Conservation (phyloP, 2,329 filamentous ascomycete genomes). For the Hypocrella siamensis region DNA sequence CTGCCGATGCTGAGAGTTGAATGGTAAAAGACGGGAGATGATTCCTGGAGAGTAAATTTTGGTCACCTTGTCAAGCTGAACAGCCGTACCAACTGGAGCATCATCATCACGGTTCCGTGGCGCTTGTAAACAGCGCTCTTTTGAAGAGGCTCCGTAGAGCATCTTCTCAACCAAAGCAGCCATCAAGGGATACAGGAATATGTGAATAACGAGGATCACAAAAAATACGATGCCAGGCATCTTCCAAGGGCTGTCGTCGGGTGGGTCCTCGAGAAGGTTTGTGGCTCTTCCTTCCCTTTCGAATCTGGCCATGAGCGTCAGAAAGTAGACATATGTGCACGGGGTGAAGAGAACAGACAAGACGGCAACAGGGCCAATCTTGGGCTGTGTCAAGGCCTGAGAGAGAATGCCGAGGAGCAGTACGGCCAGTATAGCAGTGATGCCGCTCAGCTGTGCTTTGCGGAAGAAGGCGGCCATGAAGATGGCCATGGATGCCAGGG, state of each 20-base stretch:
- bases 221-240: conserved; percentile 63
- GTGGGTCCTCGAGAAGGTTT: conserved; percentile 42
- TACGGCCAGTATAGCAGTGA: conserved; percentile 56
- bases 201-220: conserved; percentile 64
- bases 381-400: conserved; percentile 52
- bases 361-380: conserved; percentile 48
- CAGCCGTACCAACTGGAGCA: conserved; percentile 30
- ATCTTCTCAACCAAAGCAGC: conserved; percentile 58
- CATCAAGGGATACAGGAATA: conserved; percentile 59
- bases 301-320: conserved; percentile 60
- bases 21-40: conserved; percentile 35
- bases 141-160: conserved; percentile 59
- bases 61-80: conserved; percentile 57
- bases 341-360: conserved; percentile 69
- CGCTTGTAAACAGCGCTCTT: conserved; percentile 37
- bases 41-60: conserved; percentile 61
- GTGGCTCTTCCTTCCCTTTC: conserved; percentile 46
- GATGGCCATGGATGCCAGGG: conserved; percentile 66
- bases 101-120: conserved; percentile 12
- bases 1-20: conserved; percentile 24
- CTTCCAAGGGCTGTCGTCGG: conserved; percentile 50
- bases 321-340: conserved; percentile 76
- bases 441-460: conserved; percentile 76
- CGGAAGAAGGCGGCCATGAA: conserved; percentile 73
- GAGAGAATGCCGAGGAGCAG: conserved; percentile 69